Conservation (phyloP, 352 stramenopile species). For the Plasmopara viticola region DNA sequence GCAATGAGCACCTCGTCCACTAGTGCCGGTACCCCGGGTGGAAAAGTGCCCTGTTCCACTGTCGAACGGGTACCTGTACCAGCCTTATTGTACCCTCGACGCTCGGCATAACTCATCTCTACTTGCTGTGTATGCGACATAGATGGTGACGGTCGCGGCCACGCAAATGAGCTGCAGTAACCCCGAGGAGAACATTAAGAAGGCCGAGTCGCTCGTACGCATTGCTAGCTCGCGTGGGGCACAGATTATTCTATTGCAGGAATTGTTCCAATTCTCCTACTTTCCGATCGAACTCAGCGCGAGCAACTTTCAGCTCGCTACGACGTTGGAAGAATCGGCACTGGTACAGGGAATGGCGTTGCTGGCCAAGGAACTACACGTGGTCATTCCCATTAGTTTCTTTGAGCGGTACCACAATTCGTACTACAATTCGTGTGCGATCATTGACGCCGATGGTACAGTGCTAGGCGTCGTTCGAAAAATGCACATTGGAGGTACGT, state of each 20-base stretch:
- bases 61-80: constrained; percentile 43
- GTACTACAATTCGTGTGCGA: constrained; percentile 90
- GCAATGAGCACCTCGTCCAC: constrained; percentile 23
- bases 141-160: constrained; percentile 81
- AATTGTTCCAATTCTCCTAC: constrained; percentile 89
- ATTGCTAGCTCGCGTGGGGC: constrained; percentile 82
- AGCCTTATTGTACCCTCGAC: constrained; percentile 3
- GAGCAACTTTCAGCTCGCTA: constrained; percentile 84
- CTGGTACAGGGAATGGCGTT: constrained; percentile 84
- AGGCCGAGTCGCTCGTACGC: constrained; percentile 84
- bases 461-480: constrained; percentile 86
- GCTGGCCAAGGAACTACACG: constrained; percentile 85
- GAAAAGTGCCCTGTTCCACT: constrained; percentile 38
- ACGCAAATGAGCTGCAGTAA: constrained; percentile 86
- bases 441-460: constrained; percentile 87
- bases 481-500: constrained; percentile 82
- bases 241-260: constrained; percentile 88
- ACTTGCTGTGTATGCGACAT: constrained; percentile 2
- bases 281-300: constrained; percentile 89
- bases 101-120: constrained; percentile 5
- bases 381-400: constrained; percentile 90
- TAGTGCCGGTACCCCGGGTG: constrained; percentile 9
- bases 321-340: constrained; percentile 74
- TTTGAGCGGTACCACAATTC: constrained; percentile 88
- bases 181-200: constrained; percentile 87